These are phyloP conservation scores for Escallonia herrerae DNA, from an alignment of 129 eudicot genomes.

Conservation along the genomic window DNA sequence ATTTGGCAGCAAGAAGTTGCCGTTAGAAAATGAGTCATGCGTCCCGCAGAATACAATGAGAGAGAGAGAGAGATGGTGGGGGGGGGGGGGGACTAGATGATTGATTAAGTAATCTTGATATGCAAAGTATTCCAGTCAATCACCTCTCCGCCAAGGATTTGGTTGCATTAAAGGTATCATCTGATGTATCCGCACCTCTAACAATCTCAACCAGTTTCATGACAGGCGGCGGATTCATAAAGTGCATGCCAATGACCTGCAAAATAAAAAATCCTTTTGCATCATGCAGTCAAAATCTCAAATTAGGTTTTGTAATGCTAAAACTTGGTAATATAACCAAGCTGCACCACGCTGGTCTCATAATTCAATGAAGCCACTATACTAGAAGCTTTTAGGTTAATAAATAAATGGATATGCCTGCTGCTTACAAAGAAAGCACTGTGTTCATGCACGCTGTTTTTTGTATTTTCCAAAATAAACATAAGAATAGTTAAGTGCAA, in stretches of 20 bases:
- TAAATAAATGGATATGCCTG: too few species aligned
- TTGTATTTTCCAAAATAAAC: too few species aligned
- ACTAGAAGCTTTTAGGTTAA: too few species aligned
- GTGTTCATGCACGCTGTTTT: too few species aligned
- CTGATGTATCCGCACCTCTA: constrained; percentile 84
- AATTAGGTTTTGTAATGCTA: too few species aligned
- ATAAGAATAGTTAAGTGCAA: too few species aligned
- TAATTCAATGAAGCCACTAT: too few species aligned
- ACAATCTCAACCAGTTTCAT: constrained; percentile 92
- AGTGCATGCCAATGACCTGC: constrained; percentile 92
- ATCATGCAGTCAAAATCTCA: background rate
- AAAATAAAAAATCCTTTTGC: background rate
- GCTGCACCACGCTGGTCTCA: too few species aligned
- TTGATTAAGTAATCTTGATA: background rate
- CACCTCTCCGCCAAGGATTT: constrained; percentile 21
- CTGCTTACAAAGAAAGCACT: too few species aligned
- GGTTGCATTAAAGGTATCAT: constrained; percentile 29
- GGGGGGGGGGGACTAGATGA: background rate
- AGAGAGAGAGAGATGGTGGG: background rate
- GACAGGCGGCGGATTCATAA: constrained; percentile 93
- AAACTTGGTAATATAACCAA: too few species aligned
- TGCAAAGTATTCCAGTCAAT: background rate
- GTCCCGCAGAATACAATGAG: background rate
- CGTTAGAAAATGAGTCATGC: too few species aligned
- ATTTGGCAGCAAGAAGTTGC: too few species aligned